Conservation (phyloP, 2,329 filamentous ascomycete species). For the Ceratocystis lukuohia region DNA sequence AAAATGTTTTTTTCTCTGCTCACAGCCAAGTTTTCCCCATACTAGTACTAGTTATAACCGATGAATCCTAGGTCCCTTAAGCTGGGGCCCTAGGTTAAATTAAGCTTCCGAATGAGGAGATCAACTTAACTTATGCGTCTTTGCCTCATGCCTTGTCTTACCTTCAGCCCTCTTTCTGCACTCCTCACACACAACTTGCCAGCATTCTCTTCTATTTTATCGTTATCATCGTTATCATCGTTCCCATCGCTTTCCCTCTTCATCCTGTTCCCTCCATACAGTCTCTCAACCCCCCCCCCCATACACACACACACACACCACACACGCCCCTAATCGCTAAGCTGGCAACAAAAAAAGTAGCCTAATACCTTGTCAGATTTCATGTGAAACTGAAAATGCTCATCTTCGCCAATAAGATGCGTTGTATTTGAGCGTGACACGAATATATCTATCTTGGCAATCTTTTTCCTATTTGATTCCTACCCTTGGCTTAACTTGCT, state of each 20-base stretch:
- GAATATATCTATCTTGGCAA: background rate
- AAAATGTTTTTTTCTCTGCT: background rate
- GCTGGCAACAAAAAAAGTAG: background rate
- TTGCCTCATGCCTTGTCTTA: background rate
- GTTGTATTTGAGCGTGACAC: conserved; percentile 1
- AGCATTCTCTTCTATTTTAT: too few species aligned
- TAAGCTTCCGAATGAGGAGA: background rate
- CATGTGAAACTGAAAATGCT: background rate
- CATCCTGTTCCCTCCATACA: too few species aligned
- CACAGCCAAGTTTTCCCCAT: background rate
- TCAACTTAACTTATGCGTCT: background rate
- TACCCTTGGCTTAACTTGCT: background rate
- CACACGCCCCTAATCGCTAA: too few species aligned
- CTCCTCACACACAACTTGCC: too few species aligned
- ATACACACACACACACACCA: too few species aligned
- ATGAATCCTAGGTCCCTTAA: too few species aligned
- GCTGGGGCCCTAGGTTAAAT: background rate
- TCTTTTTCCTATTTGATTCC: background rate
- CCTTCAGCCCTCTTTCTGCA: background rate
- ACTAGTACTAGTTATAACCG: background rate
- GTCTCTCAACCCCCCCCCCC: too few species aligned
- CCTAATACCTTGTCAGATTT: background rate
- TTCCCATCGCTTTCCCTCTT: too few species aligned
- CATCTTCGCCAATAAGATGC: background rate
- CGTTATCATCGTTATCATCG: too few species aligned